Percentiles rank a stretch among this genome's conserved stretches.
phyloP scores from a whole-genome alignment of 2,329 filamentous ascomycete genomes.

The Coniella vitis region DNA sequence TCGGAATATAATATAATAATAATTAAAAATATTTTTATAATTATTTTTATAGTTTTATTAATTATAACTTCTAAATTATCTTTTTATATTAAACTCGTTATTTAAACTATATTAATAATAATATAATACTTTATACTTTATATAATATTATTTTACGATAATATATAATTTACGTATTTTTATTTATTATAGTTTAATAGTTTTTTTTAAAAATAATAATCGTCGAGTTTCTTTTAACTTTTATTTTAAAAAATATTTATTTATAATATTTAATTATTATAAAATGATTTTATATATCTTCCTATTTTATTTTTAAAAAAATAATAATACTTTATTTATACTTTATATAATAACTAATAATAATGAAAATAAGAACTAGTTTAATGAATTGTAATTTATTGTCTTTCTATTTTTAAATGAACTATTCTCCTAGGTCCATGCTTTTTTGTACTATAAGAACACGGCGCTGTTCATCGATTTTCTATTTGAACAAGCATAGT shows the following conservation, averaged over 20 bases:
- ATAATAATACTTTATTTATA: neutral
- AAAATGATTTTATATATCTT: too few relatives aligned
- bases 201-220: neutral
- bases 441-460: slow-evolving; percentile 9
- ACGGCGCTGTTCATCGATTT: neutral
- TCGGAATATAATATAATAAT: too few relatives aligned
- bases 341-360: neutral
- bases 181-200: neutral
- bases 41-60: too few relatives aligned
- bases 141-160: neutral
- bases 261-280: too few relatives aligned
- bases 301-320: neutral
- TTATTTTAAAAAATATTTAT: neutral
- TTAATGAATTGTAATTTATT: neutral
- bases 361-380: neutral
- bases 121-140: neutral
- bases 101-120: too few relatives aligned
- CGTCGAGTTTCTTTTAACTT: too few relatives aligned
- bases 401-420: slow-evolving; percentile 5
- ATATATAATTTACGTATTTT: too few relatives aligned
- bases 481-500: too few relatives aligned
- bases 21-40: neutral
- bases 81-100: too few relatives aligned
- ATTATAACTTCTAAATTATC: too few relatives aligned
- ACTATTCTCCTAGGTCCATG: slow-evolving; percentile 6